Evolutionary conservation across 129 eudicot species (phyloP).

Genomic region (Ambrosia trifida): DNA sequence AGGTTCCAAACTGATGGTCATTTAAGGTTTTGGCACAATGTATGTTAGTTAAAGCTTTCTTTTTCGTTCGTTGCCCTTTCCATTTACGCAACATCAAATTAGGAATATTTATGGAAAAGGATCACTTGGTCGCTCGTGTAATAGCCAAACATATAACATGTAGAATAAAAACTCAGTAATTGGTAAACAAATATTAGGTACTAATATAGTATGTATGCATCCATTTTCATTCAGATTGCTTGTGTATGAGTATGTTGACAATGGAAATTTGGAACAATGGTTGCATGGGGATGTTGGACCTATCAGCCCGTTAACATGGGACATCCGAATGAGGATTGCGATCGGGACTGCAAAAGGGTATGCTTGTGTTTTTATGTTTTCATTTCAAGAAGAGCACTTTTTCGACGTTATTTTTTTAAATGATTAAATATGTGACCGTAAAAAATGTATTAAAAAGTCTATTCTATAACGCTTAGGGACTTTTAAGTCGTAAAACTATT

Average conservation of each 20-base stretch:
- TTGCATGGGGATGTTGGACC: constrained; percentile 81
- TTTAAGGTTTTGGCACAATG: no score
- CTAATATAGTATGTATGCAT: no score
- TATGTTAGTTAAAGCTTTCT: no score
- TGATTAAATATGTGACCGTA: not conserved
- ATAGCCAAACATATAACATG: no score
- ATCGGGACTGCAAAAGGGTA: constrained; percentile 88
- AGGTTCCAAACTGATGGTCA: no score
- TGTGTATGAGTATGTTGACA: constrained; percentile 85
- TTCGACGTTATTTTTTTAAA: not conserved
- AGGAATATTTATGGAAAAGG: no score
- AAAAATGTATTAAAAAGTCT: not conserved
- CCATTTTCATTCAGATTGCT: constrained; percentile 55
- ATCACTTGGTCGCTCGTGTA: no score
- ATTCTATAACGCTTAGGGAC: not conserved
- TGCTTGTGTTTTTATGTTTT: not conserved
- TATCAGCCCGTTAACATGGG: constrained; percentile 73
- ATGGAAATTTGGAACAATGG: constrained; percentile 98
- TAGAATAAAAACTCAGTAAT: no score
- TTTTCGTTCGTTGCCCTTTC: no score
- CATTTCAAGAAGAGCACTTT: not conserved
- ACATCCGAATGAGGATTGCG: constrained; percentile 75
- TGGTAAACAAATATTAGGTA: no score
- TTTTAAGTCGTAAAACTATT: no score
- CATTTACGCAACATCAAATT: no score